A percentile compares a stretch with the other conserved stretches of the same genome.
Evolutionary conservation across 1,139 yeast genomes (phyloP).

Genomic region (Yamadazyma membranifaciens): DNA sequence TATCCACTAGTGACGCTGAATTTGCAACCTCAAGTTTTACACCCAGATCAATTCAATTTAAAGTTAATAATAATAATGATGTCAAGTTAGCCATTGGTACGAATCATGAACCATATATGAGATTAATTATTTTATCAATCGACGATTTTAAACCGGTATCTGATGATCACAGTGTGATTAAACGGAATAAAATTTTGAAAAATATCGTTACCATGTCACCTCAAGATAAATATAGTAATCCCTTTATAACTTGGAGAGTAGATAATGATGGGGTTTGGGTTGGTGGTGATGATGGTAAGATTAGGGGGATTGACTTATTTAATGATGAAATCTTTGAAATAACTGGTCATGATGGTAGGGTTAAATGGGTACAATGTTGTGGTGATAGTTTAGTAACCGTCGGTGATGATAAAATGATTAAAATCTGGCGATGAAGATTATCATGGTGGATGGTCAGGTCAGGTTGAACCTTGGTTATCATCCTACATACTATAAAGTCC

Average conservation of each 20-base stretch:
- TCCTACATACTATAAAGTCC: too few relatives aligned
- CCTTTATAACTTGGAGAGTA: slow-evolving; percentile 43
- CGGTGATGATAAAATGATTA: slow-evolving; percentile 14
- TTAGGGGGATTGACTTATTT: slow-evolving; percentile 55
- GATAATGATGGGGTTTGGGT: slow-evolving; percentile 56
- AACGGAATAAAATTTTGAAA: slow-evolving; percentile 48
- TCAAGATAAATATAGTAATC: slow-evolving; percentile 68
- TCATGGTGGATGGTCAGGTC: too few relatives aligned
- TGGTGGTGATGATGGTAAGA: slow-evolving; percentile 66
- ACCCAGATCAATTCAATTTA: slow-evolving; percentile 48
- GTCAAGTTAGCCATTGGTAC: slow-evolving; percentile 58
- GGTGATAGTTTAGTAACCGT: slow-evolving; percentile 16
- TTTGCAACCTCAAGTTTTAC: slow-evolving; percentile 68
- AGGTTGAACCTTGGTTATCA: too few relatives aligned
- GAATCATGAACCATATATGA: slow-evolving; percentile 74
- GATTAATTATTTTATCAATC: slow-evolving; percentile 48
- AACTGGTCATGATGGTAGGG: slow-evolving; percentile 41
- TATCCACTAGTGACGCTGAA: slow-evolving; percentile 74
- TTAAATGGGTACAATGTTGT: slow-evolving; percentile 43
- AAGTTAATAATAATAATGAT: slow-evolving; percentile 8
- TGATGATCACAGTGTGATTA: slow-evolving; percentile 14
- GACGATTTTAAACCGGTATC: slow-evolving; percentile 11
- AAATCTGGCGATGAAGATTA: slow-evolving; percentile 14
- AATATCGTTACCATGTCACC: slow-evolving; percentile 64
- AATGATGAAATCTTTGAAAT: slow-evolving; percentile 24